Conservation (phyloP, 768 basidiomycete species). For the Infundibulicybe gibba region DNA sequence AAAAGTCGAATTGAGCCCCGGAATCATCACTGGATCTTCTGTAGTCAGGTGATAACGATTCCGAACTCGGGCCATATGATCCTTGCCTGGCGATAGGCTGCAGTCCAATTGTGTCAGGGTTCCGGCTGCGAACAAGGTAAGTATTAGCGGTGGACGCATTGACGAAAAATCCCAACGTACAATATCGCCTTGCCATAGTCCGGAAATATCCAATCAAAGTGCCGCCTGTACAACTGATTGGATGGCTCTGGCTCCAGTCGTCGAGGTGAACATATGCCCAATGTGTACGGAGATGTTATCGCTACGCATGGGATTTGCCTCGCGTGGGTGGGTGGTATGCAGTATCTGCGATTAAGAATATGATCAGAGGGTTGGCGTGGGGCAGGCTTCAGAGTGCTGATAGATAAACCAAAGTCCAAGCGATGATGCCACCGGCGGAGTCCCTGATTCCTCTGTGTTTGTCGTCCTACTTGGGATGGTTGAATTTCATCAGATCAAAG, state of each 20-base stretch:
- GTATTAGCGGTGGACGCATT: no score
- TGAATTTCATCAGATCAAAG: conserved; percentile 50
- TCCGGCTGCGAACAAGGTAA: no score
- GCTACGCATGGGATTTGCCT: conserved; percentile 36
- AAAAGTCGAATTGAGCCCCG: no score
- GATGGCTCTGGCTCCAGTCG: conserved; percentile 50
- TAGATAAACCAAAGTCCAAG: conserved; percentile 46
- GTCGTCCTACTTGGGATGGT: conserved; percentile 32
- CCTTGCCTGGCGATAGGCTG: no score
- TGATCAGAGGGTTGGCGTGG: not conserved
- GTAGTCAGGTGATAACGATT: no score
- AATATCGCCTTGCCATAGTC: conserved; percentile 2
- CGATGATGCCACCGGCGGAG: conserved; percentile 45
- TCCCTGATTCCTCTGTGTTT: conserved; percentile 29
- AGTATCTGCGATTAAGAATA: conserved; percentile 44
- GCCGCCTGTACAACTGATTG: conserved; percentile 63
- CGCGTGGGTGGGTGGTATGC: conserved; percentile 37
- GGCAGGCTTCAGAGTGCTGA: not conserved
- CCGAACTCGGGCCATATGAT: no score
- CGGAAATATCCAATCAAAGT: conserved; percentile 63
- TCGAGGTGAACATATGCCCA: conserved; percentile 40
- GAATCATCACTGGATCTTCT: no score
- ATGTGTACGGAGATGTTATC: conserved; percentile 41
- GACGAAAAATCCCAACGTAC: no score
- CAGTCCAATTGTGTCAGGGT: no score